phyloP scores from a whole-genome alignment of 2,329 filamentous ascomycete species.

The Calonectria naviculata region DNA sequence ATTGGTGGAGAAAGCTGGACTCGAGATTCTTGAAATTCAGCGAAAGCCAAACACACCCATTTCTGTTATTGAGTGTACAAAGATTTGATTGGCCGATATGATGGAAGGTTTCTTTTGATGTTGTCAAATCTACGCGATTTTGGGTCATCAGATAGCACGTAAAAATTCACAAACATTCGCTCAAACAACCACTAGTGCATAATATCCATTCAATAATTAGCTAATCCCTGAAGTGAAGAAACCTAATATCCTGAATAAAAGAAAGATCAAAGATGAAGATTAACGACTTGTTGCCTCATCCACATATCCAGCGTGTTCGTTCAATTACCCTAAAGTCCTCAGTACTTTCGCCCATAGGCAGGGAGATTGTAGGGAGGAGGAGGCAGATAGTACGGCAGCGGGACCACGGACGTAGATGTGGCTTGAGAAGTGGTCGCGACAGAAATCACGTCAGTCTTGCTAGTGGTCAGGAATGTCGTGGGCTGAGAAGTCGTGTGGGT shows the following conservation, averaged over 20 bases:
- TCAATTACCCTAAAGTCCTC: conserved; percentile 10
- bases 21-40: conserved; percentile 39
- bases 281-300: not conserved
- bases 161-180: not conserved
- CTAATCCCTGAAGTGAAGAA: not conserved
- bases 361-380: conserved; percentile 30
- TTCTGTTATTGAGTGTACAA: conserved; percentile 34
- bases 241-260: conserved; percentile 16
- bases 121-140: not conserved
- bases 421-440: not conserved
- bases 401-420: conserved; percentile 21
- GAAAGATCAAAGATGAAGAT: conserved; percentile 9
- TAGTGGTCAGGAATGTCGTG: conserved; percentile 40
- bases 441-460: conserved; percentile 23
- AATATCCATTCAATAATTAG: not conserved
- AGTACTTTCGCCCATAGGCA: conserved; percentile 35
- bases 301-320: not conserved
- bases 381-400: conserved; percentile 37
- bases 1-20: conserved; percentile 37
- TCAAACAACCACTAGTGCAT: not conserved
- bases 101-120: not conserved
- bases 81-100: not conserved
- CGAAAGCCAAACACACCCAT: conserved; percentile 13
- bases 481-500: conserved; percentile 15
- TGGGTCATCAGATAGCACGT: not conserved